phyloP scores from a whole-genome alignment of 768 basidiomycete genomes.

The Leccinum barrowsii region DNA sequence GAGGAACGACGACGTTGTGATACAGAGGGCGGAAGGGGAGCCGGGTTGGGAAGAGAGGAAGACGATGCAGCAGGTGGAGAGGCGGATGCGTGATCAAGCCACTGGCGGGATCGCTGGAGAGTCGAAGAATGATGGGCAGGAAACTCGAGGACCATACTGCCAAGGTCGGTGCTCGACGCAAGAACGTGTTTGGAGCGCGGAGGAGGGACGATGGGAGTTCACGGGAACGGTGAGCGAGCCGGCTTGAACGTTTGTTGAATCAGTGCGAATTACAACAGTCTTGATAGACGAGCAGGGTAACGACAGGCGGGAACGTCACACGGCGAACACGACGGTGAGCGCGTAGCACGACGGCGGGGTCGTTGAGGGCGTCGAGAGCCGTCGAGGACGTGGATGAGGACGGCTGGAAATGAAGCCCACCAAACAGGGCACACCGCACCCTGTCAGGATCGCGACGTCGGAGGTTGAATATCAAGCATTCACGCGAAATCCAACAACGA shows the following conservation, averaged over 20 bases:
- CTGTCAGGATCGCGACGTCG: constrained; percentile 17
- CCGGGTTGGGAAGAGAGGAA: constrained; percentile 30
- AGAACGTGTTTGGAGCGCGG: not conserved
- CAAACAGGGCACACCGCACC: constrained; percentile 7
- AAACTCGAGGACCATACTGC: constrained; percentile 30
- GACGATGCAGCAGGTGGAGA: constrained; percentile 30
- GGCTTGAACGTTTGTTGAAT: constrained; percentile 10
- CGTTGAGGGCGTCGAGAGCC: constrained; percentile 8
- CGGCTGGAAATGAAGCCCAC: constrained; percentile 2
- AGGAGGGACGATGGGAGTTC: not conserved
- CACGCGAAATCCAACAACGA: constrained; percentile 4
- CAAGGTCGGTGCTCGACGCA: not conserved
- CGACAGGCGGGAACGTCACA: constrained; percentile 5
- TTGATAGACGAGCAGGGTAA: constrained; percentile 1
- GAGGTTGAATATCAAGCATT: constrained; percentile 26
- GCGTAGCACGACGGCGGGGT: constrained; percentile 10
- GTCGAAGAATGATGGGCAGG: constrained; percentile 28
- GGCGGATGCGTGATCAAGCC: constrained; percentile 26
- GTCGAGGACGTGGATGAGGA: constrained; percentile 7
- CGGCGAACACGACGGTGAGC: constrained; percentile 2
- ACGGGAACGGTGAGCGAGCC: constrained; percentile 5
- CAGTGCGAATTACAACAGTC: constrained; percentile 16
- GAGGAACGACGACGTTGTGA: constrained; percentile 67
- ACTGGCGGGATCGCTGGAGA: constrained; percentile 32
- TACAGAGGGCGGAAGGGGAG: constrained; percentile 27